A percentile compares a stretch with the other conserved stretches of the same genome.
Conservation (phyloP, 2,329 filamentous ascomycete genomes). For the Arthrobotrys musiformis region DNA sequence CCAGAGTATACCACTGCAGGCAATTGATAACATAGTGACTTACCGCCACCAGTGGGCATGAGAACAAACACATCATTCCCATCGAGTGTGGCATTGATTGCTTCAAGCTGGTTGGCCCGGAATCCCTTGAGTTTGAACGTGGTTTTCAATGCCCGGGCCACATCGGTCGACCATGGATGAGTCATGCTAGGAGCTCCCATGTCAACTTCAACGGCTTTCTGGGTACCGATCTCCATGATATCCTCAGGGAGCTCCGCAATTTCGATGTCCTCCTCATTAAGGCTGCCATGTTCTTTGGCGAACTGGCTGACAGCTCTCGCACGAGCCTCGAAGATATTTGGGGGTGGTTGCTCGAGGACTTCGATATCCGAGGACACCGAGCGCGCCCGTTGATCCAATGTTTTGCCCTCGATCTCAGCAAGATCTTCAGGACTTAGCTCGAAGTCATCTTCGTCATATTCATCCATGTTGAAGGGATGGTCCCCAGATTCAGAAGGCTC, state of each 20-base stretch:
- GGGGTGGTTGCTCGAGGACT: slow-evolving; percentile 44
- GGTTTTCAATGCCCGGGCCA: slow-evolving; percentile 81
- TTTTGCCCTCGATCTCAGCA: slow-evolving; percentile 16
- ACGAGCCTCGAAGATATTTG: slow-evolving; percentile 45
- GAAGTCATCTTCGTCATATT: slow-evolving; percentile 24
- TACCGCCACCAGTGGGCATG: slow-evolving; percentile 97
- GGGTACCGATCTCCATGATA: slow-evolving; percentile 47
- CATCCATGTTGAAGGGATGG: slow-evolving; percentile 15
- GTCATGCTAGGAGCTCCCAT: slow-evolving; percentile 66
- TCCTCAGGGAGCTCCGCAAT: slow-evolving; percentile 24
- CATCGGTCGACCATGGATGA: slow-evolving; percentile 85
- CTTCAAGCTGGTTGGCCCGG: slow-evolving; percentile 89
- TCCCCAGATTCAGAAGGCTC: neutral
- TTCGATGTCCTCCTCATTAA: slow-evolving; percentile 4
- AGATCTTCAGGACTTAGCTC: slow-evolving; percentile 46
- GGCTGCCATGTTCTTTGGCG: slow-evolving; percentile 10
- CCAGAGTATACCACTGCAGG: slow-evolving; percentile 85
- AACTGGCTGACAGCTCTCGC: slow-evolving; percentile 39
- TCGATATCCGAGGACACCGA: slow-evolving; percentile 44
- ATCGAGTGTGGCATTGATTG: slow-evolving; percentile 89
- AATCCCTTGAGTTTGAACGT: slow-evolving; percentile 87
- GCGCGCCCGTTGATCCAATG: neutral
- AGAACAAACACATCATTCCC: slow-evolving; percentile 93
- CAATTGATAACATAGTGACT: slow-evolving; percentile 95
- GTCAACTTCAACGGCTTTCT: slow-evolving; percentile 42